Conservation (phyloP, 208 protist genomes). For the Endotrypanum monterogeii region DNA sequence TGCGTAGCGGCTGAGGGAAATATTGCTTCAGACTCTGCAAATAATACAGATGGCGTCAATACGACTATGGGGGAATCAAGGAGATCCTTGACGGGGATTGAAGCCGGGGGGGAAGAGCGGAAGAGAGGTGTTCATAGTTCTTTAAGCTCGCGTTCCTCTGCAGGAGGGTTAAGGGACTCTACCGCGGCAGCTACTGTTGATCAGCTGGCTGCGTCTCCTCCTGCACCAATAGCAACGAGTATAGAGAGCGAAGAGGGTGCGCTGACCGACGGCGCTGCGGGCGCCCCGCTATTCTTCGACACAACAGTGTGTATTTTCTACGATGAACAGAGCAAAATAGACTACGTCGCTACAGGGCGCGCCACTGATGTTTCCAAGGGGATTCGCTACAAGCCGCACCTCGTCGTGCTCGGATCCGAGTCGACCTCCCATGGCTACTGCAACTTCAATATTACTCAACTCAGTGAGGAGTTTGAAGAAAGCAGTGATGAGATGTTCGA, state of each 20-base stretch:
- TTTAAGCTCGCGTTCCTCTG: constrained; percentile 2
- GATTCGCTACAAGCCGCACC: constrained; percentile 54
- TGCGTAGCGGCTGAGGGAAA: constrained; percentile 1
- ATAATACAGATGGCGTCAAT: constrained; percentile 4
- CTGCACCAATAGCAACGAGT: not conserved
- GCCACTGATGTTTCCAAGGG: constrained; percentile 62
- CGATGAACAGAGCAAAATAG: constrained; percentile 49
- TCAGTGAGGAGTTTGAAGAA: constrained; percentile 10
- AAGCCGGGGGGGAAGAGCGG: constrained; percentile 1
- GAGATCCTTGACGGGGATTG: not conserved
- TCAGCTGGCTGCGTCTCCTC: not conserved
- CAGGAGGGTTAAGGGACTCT: not conserved
- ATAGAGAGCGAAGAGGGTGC: constrained; percentile 1
- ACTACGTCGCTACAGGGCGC: constrained; percentile 76
- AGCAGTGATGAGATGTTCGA: constrained; percentile 16
- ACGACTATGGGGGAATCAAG: not conserved
- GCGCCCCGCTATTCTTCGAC: constrained; percentile 73
- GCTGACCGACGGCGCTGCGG: not conserved
- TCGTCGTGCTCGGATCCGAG: constrained; percentile 53
- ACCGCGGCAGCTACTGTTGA: not conserved
- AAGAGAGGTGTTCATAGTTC: not conserved
- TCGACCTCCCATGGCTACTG: constrained; percentile 41
- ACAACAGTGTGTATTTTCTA: constrained; percentile 77
- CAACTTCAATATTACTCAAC: constrained; percentile 46
- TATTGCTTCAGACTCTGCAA: not conserved